Conservation (phyloP, 2,329 filamentous ascomycete genomes). For the Talaromyces funiculosus region DNA sequence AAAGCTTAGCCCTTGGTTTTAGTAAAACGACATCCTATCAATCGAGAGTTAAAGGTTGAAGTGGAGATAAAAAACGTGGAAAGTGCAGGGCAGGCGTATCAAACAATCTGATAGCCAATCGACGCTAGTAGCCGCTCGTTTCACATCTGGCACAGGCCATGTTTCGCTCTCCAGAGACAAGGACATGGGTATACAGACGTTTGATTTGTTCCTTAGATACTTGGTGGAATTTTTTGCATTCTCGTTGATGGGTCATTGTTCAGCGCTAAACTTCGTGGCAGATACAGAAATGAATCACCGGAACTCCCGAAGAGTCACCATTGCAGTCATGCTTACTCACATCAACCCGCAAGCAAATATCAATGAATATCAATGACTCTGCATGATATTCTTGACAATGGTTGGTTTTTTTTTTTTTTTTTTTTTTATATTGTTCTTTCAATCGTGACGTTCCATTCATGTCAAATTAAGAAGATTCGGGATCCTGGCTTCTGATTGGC, state of each 20-base stretch:
- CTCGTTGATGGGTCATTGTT: not conserved
- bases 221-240: not conserved
- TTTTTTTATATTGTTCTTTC: not conserved
- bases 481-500: not conserved
- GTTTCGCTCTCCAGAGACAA: not conserved
- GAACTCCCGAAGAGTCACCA: not conserved
- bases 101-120: not conserved
- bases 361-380: not conserved
- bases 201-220: not conserved
- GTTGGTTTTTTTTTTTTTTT: too few species aligned
- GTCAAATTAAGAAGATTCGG: not conserved
- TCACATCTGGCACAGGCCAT: slow-evolving; percentile 7
- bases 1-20: not conserved
- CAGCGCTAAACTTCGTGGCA: too few species aligned
- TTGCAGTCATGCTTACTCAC: not conserved
- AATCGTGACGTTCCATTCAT: not conserved
- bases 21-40: not conserved
- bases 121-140: slow-evolving; percentile 8
- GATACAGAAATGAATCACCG: not conserved
- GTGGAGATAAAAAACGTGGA: slow-evolving; percentile 1
- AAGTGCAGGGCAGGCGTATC: not conserved
- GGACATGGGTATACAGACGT: not conserved
- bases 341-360: not conserved
- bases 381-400: not conserved
- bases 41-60: not conserved